Percentiles rank a stretch among this genome's conserved stretches.
Evolutionary conservation across 78 protist species (phyloP).

Genomic region (Guillardia theta): DNA sequence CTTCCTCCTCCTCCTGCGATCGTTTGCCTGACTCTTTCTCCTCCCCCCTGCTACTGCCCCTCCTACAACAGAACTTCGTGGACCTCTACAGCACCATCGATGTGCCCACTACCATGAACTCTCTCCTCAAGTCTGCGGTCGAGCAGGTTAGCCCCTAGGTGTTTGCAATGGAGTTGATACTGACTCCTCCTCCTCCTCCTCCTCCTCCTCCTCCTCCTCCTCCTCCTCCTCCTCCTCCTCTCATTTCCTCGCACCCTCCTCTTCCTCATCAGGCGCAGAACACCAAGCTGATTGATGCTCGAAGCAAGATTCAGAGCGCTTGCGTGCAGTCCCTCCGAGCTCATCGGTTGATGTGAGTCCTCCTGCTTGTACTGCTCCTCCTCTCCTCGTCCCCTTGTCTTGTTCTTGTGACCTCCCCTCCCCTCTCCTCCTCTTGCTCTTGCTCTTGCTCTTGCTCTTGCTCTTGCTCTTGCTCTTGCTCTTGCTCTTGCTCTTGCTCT

Average conservation of each 20-base stretch:
- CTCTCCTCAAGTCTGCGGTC: not conserved
- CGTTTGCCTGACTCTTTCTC: not conserved
- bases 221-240: too few relatives aligned
- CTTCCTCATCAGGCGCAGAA: not conserved
- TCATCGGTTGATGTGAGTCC: not conserved
- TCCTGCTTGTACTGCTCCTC: too few relatives aligned
- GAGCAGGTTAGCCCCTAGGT: slow-evolving; percentile 30
- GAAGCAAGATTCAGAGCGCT: not conserved
- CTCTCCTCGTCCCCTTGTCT: too few relatives aligned
- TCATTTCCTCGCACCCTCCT: too few relatives aligned
- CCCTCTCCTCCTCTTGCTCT: too few relatives aligned
- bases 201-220: too few relatives aligned
- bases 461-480: too few relatives aligned
- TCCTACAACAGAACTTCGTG: not conserved
- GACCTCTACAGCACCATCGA: not conserved
- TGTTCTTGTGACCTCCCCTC: too few relatives aligned
- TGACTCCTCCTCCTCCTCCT: too few relatives aligned
- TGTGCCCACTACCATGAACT: not conserved
- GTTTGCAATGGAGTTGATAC: too few relatives aligned
- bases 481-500: too few relatives aligned
- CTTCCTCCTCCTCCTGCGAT: not conserved
- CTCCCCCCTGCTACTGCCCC: not conserved
- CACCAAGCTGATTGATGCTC: not conserved
- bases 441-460: too few relatives aligned
- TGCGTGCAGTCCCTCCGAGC: not conserved